phyloP scores from a whole-genome alignment of 441 rosid genomes.

The Jatropha podagrica region DNA sequence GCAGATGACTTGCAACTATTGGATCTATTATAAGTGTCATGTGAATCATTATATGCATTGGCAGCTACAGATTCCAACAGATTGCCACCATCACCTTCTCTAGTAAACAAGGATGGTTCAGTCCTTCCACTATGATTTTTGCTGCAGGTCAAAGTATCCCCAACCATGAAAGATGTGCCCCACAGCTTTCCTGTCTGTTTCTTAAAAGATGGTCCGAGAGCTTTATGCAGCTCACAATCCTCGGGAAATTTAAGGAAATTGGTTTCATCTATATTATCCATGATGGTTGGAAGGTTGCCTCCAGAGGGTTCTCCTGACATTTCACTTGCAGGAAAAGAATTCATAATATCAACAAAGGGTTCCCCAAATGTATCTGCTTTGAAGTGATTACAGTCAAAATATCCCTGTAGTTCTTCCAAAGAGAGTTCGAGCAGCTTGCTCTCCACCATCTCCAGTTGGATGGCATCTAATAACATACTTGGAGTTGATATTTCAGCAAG shows the following conservation, averaged over 20 bases:
- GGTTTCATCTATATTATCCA: background rate
- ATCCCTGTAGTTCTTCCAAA: constrained; percentile 36
- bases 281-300: constrained; percentile 7
- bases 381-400: constrained; percentile 23
- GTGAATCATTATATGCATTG: constrained; percentile 20
- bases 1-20: constrained; percentile 18
- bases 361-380: constrained; percentile 24
- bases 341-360: constrained; percentile 20
- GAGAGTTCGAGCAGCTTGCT: constrained; percentile 39
- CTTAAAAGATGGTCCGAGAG: constrained; percentile 38
- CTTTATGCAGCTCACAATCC: constrained; percentile 51
- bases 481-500: constrained; percentile 30
- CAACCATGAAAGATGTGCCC: constrained; percentile 23
- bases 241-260: constrained; percentile 38
- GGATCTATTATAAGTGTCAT: constrained; percentile 18
- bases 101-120: constrained; percentile 26
- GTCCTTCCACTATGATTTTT: constrained; percentile 9
- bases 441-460: constrained; percentile 33
- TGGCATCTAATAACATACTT: constrained; percentile 20
- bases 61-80: constrained; percentile 49
- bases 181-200: constrained; percentile 25
- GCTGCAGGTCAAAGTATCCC: constrained; percentile 15
- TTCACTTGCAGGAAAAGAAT: constrained; percentile 22
- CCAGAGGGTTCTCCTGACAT: constrained; percentile 19
- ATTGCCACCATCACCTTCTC: constrained; percentile 32